Evolutionary conservation across 495 filamentous ascomycete species (phyloP).

Genomic region (Amphirosellinia nigrospora): DNA sequence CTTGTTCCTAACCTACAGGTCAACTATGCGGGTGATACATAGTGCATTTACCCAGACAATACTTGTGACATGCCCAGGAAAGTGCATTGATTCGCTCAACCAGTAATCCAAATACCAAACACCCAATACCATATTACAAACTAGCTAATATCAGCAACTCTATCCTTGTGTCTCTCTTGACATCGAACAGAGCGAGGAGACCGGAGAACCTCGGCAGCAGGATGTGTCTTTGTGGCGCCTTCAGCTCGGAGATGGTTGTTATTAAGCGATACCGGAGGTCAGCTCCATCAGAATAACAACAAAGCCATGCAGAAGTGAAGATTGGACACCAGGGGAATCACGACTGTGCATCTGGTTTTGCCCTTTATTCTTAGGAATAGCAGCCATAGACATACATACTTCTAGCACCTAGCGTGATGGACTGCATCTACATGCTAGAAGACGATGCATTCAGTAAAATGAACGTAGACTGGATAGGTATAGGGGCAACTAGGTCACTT

Average conservation of each 20-base stretch:
- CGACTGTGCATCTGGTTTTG: background rate
- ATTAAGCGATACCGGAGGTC: slow-evolving; percentile 10
- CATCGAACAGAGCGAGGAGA: slow-evolving; percentile 11
- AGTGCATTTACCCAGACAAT: slow-evolving; percentile 14
- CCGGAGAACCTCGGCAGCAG: background rate
- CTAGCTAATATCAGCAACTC: background rate
- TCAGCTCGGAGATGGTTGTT: background rate
- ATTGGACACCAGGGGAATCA: background rate
- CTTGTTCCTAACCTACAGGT: slow-evolving; percentile 2
- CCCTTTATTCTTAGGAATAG: background rate
- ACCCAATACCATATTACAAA: background rate
- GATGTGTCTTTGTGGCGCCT: background rate
- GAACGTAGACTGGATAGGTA: background rate
- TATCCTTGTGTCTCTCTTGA: background rate
- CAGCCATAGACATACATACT: background rate
- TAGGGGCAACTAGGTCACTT: background rate
- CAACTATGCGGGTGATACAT: slow-evolving; percentile 16
- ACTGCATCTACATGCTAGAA: background rate
- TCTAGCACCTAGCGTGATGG: slow-evolving; percentile 3
- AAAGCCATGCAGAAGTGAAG: background rate
- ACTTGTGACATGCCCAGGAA: background rate
- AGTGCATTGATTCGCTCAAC: background rate
- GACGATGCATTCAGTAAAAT: background rate
- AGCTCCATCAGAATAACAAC: background rate
- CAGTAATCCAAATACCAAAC: background rate